Conservation (phyloP, 495 filamentous ascomycete species). For the Xylaria scruposa region DNA sequence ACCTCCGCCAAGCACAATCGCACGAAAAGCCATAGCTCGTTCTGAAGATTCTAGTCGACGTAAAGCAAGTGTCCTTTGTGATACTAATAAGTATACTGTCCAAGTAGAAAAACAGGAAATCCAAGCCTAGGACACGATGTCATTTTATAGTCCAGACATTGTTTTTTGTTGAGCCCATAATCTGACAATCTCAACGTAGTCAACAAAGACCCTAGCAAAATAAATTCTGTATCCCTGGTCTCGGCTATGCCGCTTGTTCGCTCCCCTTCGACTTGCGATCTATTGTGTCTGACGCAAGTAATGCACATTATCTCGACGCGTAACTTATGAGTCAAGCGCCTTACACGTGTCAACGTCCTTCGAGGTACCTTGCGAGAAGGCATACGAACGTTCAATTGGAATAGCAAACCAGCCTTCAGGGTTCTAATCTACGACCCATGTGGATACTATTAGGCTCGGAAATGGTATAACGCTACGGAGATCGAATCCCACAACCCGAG, state of each 20-base stretch:
- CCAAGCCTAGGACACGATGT: not conserved
- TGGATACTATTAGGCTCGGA: not conserved
- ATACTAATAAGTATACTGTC: not conserved
- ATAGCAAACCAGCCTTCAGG: not conserved
- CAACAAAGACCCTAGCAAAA: not conserved
- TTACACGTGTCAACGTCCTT: not conserved
- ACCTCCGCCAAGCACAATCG: conserved; percentile 59
- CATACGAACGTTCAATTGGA: not conserved
- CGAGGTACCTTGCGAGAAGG: not conserved
- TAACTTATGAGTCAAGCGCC: not conserved
- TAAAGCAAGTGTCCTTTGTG: not conserved
- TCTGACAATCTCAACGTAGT: not conserved
- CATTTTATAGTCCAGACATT: not conserved
- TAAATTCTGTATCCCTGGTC: not conserved
- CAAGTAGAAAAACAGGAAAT: not conserved
- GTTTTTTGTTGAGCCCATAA: not conserved
- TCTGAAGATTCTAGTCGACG: not conserved
- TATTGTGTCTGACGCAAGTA: not conserved
- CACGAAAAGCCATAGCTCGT: conserved; percentile 42
- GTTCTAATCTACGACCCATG: not conserved
- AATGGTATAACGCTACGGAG: not conserved
- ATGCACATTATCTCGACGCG: not conserved
- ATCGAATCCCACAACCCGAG: not conserved
- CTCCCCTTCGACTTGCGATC: not conserved
- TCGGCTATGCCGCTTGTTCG: not conserved